Evolutionary conservation across 1,139 yeast genomes (phyloP), one percentile per base, ranked within the genome.

Genomic region (Candida pseudocylindracea): DNA sequence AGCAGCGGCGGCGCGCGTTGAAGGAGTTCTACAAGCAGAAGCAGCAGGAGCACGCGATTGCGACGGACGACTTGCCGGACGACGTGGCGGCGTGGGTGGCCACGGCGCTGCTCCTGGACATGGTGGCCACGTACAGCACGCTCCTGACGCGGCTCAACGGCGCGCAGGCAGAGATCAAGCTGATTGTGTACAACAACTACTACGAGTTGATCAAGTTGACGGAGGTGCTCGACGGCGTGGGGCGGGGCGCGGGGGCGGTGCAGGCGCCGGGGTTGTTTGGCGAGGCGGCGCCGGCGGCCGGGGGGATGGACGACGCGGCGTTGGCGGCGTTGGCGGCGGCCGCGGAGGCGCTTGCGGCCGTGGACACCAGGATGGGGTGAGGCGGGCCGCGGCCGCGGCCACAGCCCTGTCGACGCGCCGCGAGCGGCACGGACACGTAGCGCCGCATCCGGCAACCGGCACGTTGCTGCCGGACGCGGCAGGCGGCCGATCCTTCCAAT

Each of bases 131-230:
- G 25, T 45, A 65, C 26, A 60, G 58, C 37, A 37, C 47, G 11
- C 49, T 57, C 11, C 49, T 52, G 25, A 43, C 43, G 33, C 45
- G 49, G 33, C 44, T 58, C 33, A 55, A 53, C 35, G 48, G 60
- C 8, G 60, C 55, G 33, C 61, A 55, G 35, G 58, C 54, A 55
- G 55, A 51, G 29, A 58, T 57, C 43, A 60, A 60, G 36, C 52
- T 63, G 13, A 58, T 60, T n/a, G 57, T 60, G 10, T 60, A 60
- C 40, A 61, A 60, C 36, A 60, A 60, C 40, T 60, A 60, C 45
- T 56, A 57, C 37, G 66, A 60, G 35, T 44, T 60, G 36, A 60
- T 60, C 38, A 58, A 57, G 36, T 45, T 60, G 34, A 58, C 55
- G 35, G 51, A 58, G 31, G 54, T 60, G 1, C 46, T 60, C 35